Evolutionary conservation across 1,284 basidiomycete species (phyloP).

Genomic region (Clitocybe nebularis): DNA sequence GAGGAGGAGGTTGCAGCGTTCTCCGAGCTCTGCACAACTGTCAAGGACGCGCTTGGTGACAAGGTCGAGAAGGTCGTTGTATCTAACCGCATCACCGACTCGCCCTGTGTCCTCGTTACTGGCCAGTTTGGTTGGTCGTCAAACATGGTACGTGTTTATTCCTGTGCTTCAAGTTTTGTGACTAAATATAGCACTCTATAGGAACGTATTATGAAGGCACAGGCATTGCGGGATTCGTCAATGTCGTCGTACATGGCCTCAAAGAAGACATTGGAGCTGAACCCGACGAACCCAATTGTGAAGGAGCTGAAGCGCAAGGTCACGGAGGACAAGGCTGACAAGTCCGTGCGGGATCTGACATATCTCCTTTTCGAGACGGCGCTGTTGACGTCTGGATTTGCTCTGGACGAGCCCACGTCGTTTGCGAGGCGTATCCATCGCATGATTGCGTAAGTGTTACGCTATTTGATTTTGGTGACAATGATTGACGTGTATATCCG

Average conservation of each 20-base stretch:
- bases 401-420: constrained; percentile 91
- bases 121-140: constrained; percentile 99
- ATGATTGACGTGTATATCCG: constrained; percentile 12
- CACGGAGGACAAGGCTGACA: constrained; percentile 96
- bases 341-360: constrained; percentile 95
- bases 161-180: neutral
- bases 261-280: constrained; percentile 99
- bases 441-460: constrained; percentile 73
- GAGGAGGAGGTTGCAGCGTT: constrained; percentile 88
- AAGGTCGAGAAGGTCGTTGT: constrained; percentile 99
- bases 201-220: constrained; percentile 99
- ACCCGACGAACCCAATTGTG: constrained; percentile 92
- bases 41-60: constrained; percentile 99
- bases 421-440: constrained; percentile 97
- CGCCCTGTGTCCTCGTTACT: constrained; percentile 95
- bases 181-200: constrained; percentile 25
- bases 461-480: constrained; percentile 6
- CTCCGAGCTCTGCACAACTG: constrained; percentile 87
- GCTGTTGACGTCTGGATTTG: constrained; percentile 91
- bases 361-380: constrained; percentile 97
- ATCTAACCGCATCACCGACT: constrained; percentile 97
- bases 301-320: constrained; percentile 96
- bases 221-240: constrained; percentile 96
- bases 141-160: constrained; percentile 74
- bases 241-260: constrained; percentile 99